Conservation (phyloP, 75 land plant genomes). For the Cupressus sempervirens region DNA sequence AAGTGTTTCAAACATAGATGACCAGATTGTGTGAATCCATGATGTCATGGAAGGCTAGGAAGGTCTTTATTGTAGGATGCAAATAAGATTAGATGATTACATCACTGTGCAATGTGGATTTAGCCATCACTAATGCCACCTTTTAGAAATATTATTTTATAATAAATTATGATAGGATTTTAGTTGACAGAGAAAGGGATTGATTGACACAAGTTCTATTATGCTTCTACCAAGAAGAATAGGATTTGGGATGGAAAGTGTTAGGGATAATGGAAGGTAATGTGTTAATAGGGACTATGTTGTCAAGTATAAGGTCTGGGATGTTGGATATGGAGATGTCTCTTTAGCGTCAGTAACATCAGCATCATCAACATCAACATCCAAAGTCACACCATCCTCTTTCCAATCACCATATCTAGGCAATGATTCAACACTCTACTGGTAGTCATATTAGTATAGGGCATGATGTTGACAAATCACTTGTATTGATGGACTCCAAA, state of each 20-base stretch:
- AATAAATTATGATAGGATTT: no score
- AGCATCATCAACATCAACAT: constrained; percentile 2
- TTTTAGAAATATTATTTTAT: no score
- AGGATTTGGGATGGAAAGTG: not conserved
- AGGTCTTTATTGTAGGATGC: no score
- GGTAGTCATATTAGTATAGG: constrained; percentile 10
- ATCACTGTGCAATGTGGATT: no score
- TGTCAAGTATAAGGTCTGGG: constrained; percentile 13
- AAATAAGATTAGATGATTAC: no score
- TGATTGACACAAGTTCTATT: not conserved
- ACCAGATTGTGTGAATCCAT: no score
- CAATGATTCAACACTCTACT: constrained; percentile 14
- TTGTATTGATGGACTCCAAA: constrained; percentile 16
- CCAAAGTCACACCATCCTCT: constrained; percentile 7
- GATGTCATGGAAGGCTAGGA: no score
- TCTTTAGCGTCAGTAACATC: constrained; percentile 15
- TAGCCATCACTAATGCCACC: no score
- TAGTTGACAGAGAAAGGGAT: not conserved
- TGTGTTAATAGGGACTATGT: constrained; percentile 12
- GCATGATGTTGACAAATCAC: constrained; percentile 13
- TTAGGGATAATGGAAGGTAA: constrained; percentile 20
- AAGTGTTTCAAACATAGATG: no score
- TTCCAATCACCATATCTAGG: constrained; percentile 12
- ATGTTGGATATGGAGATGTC: constrained; percentile 12
- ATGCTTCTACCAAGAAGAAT: not conserved